These are phyloP conservation scores for Floccularia luteovirens DNA, from an alignment of 768 basidiomycete genomes.

Conservation along the genomic window DNA sequence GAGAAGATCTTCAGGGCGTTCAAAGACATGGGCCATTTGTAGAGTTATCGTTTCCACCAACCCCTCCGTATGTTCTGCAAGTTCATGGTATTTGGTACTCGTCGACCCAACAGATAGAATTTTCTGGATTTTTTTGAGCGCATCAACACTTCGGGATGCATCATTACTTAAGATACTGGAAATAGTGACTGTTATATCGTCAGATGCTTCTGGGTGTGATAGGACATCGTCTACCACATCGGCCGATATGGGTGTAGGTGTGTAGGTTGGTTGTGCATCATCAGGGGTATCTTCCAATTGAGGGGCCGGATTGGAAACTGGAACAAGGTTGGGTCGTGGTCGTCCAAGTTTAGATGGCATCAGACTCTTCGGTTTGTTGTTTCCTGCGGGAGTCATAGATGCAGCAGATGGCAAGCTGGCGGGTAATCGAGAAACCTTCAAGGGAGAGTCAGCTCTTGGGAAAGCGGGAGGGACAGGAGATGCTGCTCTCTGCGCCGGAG, in stretches of 20 bases:
- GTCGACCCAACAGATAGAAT: conserved; percentile 70
- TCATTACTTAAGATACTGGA: conserved; percentile 88
- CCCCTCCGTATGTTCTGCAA: conserved; percentile 74
- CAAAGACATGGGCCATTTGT: conserved; percentile 90
- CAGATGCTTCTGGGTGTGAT: conserved; percentile 25
- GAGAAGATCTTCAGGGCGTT: conserved; percentile 65
- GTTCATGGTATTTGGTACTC: conserved; percentile 65
- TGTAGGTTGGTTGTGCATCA: too few species aligned
- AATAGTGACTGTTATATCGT: conserved; percentile 75
- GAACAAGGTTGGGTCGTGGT: conserved; percentile 43
- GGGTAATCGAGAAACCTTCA: conserved; percentile 19
- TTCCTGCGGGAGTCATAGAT: conserved; percentile 32
- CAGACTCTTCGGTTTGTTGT: conserved; percentile 55
- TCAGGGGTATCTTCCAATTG: too few species aligned
- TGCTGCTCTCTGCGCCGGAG: conserved; percentile 37
- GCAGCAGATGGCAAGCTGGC: conserved; percentile 10
- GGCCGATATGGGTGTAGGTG: too few species aligned
- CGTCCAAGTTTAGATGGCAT: conserved; percentile 71
- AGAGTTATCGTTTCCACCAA: conserved; percentile 86
- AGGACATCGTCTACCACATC: conserved; percentile 17
- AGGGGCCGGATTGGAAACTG: too few species aligned
- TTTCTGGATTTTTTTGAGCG: conserved; percentile 88
- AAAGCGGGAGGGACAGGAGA: conserved; percentile 30
- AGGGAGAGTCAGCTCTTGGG: conserved; percentile 35
- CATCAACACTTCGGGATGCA: conserved; percentile 80